phyloP scores from a whole-genome alignment of 2,329 filamentous ascomycete genomes.

The Diplodia sapinea region DNA sequence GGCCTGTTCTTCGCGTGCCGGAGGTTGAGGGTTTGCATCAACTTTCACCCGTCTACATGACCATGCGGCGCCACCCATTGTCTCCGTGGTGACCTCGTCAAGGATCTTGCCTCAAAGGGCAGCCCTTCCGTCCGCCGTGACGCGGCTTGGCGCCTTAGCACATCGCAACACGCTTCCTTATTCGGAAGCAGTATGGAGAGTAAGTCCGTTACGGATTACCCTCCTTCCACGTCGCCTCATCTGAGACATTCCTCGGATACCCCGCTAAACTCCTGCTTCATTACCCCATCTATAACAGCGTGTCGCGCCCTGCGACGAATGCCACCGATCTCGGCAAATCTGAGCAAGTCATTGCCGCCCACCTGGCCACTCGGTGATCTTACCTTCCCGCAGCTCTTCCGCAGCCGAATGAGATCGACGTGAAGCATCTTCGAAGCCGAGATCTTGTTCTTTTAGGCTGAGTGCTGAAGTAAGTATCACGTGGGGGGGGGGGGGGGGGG shows the following conservation, averaged over 20 bases:
- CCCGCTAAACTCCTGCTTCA: constrained; percentile 5
- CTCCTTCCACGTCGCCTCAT: constrained; percentile 3
- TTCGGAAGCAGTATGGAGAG: not conserved
- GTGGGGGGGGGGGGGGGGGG: too few species aligned
- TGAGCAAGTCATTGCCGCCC: not conserved
- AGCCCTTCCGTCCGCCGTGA: not conserved
- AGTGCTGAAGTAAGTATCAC: not conserved
- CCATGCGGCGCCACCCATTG: not conserved
- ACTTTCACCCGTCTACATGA: not conserved
- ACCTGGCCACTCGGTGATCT: not conserved
- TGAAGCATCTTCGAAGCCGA: constrained; percentile 1
- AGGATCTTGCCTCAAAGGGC: constrained; percentile 16
- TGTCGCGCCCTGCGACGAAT: not conserved
- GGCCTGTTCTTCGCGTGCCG: not conserved
- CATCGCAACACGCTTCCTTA: constrained; percentile 14
- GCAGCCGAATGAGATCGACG: not conserved
- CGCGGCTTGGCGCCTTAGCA: constrained; percentile 17
- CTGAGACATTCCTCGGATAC: too few species aligned
- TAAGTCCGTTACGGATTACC: constrained; percentile 8
- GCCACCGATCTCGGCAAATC: constrained; percentile 12
- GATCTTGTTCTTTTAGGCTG: not conserved
- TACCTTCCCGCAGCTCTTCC: not conserved
- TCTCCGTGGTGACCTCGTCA: constrained; percentile 7
- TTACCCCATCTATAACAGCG: not conserved
- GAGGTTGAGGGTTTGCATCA: not conserved